Evolutionary conservation across 2,329 filamentous ascomycete genomes (phyloP), one percentile per base, ranked within the genome.

Genomic region (Fusarium hainanense): DNA sequence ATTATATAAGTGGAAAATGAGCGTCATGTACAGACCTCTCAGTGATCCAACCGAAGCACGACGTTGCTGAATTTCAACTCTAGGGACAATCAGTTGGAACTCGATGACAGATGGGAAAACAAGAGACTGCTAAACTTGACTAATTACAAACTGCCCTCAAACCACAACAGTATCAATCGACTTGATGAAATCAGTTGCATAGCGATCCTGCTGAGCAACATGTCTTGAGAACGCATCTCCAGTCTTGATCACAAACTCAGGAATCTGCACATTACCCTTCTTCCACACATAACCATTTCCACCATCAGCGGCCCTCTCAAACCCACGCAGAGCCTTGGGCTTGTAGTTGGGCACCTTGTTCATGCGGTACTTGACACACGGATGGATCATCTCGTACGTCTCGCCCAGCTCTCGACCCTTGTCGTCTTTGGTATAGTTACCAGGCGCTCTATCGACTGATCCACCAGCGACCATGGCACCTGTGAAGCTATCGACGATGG

Each of bases 401-500:
- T 52, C 42, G 3, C 70, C 70, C 13, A 58, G 51, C 14, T 64
- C 54, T 8, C 34, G 44, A 4, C 58, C 69, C 40, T 60, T 59
- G 14, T 59, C 46, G 14, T 65, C 69, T 13, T 58, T 65, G 25
- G 40, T 64, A 54, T 74, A 74, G 13, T 28, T 46, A 4, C 72
- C 72, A 5, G 72, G 72, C 3, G 62, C 62, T 14, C 72, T 58
- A 54, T 63, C 55, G 27, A 66, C 9, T 28, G 52, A 72, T 13
- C 50, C 60, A 7, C 21, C 57, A 5, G 70, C 64, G 3, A 70
- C 41, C 66, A 73, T 68, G 41, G 55, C 61, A 28, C 61, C 67
- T 4, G 66, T 70, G 66, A 72, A 74, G 61, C 72, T 74, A 30
- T 74, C 72, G 37, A 74, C 63, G 20, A 74, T 73, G 34, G 72